Evolutionary conservation across 2,329 filamentous ascomycete genomes (phyloP).

Genomic region (Phyllachora maydis): DNA sequence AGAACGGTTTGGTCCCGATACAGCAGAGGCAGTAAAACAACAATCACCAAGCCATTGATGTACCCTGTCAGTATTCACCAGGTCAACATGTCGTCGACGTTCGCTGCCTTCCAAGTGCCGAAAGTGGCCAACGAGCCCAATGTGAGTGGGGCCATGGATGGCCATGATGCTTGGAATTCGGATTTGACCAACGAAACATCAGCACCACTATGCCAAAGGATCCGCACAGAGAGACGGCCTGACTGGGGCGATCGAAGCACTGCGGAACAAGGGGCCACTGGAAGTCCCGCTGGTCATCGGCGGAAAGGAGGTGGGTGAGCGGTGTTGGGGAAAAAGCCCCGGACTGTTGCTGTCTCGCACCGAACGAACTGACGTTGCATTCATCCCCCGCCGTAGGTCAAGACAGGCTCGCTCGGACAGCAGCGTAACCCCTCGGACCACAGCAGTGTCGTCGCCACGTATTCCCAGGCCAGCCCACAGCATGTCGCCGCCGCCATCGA

Average conservation of each 20-base stretch:
- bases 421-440: slow-evolving; percentile 78
- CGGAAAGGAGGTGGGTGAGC: slow-evolving; percentile 62
- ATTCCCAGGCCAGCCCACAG: slow-evolving; percentile 58
- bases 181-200: slow-evolving; percentile 2
- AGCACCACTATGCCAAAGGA: slow-evolving; percentile 81
- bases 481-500: slow-evolving; percentile 69
- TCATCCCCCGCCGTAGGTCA: slow-evolving; percentile 21
- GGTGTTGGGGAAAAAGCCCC: too few species aligned
- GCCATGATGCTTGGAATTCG: not conserved
- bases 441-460: slow-evolving; percentile 54
- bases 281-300: slow-evolving; percentile 69
- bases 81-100: too few species aligned
- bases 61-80: too few species aligned
- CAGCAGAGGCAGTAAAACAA: too few species aligned
- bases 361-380: slow-evolving; percentile 4
- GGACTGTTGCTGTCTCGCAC: too few species aligned
- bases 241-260: slow-evolving; percentile 46
- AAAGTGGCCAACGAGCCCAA: slow-evolving; percentile 88
- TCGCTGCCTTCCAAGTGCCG: slow-evolving; percentile 77
- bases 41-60: too few species aligned
- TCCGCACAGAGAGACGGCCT: slow-evolving; percentile 62
- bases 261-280: slow-evolving; percentile 49
- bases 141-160: slow-evolving; percentile 28
- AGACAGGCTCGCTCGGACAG: slow-evolving; percentile 38
- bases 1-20: too few species aligned